Base-by-base conservation (phyloP, 345 rosid genomes). In the Populus simonii region DNA sequence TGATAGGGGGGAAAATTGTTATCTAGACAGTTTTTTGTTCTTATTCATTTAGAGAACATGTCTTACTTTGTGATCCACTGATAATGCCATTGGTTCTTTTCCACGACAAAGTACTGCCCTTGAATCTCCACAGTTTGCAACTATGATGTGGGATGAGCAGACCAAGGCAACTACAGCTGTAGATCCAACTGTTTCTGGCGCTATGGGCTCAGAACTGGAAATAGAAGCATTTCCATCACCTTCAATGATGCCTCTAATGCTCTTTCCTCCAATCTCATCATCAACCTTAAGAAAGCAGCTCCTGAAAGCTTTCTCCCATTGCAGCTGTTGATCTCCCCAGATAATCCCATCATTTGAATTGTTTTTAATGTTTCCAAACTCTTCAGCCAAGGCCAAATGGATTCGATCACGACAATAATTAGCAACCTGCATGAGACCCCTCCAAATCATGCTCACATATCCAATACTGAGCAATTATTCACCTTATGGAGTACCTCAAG, bases 391-490 rank as follows among this genome's bases (percentile, higher is more conserved):
- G n/a, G 83, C 83, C 63, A 59, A 6, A 72, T 80, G 80, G 31
- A 80, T 76, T 51, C 74, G 68, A 11, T 72, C 80, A 10, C 65
- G 74, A 66, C 83, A 80, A 33, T 80, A 80, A 62, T 80, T 67
- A 49, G 83, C 83, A 41, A 80, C 83, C 80, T 80, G 77, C 91
- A 82, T 27, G 61, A 84, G 75, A 70, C 63, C 76, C 80, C 85
- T 66, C 85, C 77, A 79, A 82, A 81, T 84, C 77, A 87, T 76
- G 75, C 79, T 61, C 39, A 72, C 77, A 80, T 61, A 27, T 72
- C 38, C 27, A 59, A 59, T 66, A 51, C 8, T 57, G 66, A 69
- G 79, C 74, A 83, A 79, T 33, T 72, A 67, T 51, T 29, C 43
- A 39, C 18, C 59, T 74, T 41, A 43, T 1, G 8, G 23, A 70